Evolutionary conservation across 73 alveolate genomes (phyloP), one percentile per base, ranked within the genome.

Genomic region (Paramecium primaurelia): DNA sequence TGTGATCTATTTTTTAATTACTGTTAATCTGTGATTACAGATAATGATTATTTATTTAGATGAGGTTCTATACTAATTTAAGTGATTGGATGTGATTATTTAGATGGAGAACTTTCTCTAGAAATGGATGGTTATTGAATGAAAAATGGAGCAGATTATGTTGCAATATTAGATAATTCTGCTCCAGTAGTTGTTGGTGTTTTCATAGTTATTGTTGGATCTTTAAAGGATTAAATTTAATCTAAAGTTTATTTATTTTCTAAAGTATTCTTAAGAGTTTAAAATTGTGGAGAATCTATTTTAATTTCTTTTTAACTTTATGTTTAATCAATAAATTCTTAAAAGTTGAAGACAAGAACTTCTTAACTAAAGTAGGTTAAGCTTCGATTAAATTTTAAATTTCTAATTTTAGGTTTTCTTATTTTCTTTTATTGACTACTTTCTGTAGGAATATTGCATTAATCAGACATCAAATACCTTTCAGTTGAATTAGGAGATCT

Each of bases 381-480:
- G 47, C 58, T 44, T 18, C 47, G 7, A 80, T 42, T n/a, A 47
- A 45, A 80, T 32, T 40, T 26, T 28, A 20, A 38, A 28, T 25
- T 44, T 80, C 75, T 80, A 47, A 80, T 28, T 20, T 32, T 44
- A 64, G 84, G 84, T 44, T 32, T 80, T 25, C 37, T 40, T 16
- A 38, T 30, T 42, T 75, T 75, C 37, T 75, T 80, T 26, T 80
- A 25, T 80, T 80, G 20, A 26, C 49, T 45, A 26, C 37, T 25
- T 36, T 80, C 91, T 3, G 91, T 45, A 1, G 44, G 34, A 1
- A 80, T 34, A 12, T 80, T 80, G 16, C 91, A 80, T 49, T 45
- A 54, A 14, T 80, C 54, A 12, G 77, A 45, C 91, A 80, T 80
- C 49, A 80, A 80, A 42, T 80, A 80, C 32, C 73, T 80, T 80